These are phyloP conservation scores for Stenocarpella maydis DNA, from an alignment of 2,329 filamentous ascomycete species.

Conservation along the genomic window DNA sequence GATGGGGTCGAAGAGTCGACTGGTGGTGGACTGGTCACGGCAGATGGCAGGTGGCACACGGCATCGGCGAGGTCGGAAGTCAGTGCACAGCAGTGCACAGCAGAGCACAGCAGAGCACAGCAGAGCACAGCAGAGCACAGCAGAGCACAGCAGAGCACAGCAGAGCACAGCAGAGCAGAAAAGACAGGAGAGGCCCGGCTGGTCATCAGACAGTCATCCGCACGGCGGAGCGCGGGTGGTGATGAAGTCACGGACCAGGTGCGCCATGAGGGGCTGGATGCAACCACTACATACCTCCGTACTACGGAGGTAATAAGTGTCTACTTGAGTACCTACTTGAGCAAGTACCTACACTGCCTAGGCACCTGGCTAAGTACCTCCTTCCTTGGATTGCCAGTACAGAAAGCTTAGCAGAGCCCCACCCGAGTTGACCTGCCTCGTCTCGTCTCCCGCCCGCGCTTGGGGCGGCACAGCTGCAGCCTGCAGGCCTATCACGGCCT, in stretches of 20 bases:
- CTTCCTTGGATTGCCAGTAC: too few relatives aligned
- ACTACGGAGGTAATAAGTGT: too few relatives aligned
- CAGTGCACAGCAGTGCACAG: conserved; percentile 5
- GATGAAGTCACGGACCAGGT: conserved; percentile 23
- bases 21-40: not conserved
- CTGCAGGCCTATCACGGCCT: not conserved
- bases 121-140: too few relatives aligned
- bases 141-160: too few relatives aligned
- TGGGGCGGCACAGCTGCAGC: not conserved
- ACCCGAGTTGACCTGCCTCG: not conserved
- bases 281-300: conserved; percentile 10
- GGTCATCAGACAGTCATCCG: not conserved
- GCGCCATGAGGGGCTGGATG: conserved; percentile 20
- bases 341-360: too few relatives aligned
- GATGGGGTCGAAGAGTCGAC: conserved; percentile 13
- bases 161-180: too few relatives aligned
- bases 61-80: conserved; percentile 9
- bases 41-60: not conserved
- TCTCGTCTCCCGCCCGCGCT: not conserved
- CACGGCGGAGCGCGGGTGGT: conserved; percentile 9
- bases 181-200: not conserved
- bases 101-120: too few relatives aligned
- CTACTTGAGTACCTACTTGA: too few relatives aligned
- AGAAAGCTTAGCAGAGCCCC: conserved; percentile 23
- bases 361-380: too few relatives aligned